A percentile compares a stretch with the other conserved stretches of the same genome.
phyloP scores from a whole-genome alignment of 1,284 basidiomycete genomes.

The Leccinum laetum region DNA sequence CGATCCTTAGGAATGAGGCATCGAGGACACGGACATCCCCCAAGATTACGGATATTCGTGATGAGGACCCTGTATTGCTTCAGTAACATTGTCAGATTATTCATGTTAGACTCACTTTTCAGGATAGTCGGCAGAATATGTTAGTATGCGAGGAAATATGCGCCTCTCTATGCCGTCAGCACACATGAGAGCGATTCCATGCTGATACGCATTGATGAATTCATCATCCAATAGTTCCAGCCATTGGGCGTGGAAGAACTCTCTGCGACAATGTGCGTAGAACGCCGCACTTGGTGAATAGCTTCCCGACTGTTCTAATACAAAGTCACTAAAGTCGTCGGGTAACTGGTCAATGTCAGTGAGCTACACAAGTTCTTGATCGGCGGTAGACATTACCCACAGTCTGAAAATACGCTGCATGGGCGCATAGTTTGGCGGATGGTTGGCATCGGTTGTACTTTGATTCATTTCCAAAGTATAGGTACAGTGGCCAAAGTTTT shows the following conservation, averaged over 20 bases:
- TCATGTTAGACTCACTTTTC: neutral
- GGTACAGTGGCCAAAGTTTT: neutral
- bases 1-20: neutral
- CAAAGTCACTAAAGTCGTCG: neutral
- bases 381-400: neutral
- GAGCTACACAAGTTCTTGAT: neutral
- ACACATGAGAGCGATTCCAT: neutral
- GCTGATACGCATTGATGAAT: neutral
- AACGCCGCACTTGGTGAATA: neutral
- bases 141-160: neutral
- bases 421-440: neutral
- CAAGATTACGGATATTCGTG: neutral
- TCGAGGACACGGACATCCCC: neutral
- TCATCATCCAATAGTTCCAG: neutral
- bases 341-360: neutral
- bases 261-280: neutral
- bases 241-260: neutral
- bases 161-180: neutral
- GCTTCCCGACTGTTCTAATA: neutral
- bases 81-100: no score
- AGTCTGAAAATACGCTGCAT: neutral
- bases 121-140: neutral
- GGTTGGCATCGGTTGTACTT: neutral
- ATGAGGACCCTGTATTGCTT: neutral
- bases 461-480: neutral